phyloP scores from a whole-genome alignment of 2,329 filamentous ascomycete genomes.

The Huntiella bhutanensis region DNA sequence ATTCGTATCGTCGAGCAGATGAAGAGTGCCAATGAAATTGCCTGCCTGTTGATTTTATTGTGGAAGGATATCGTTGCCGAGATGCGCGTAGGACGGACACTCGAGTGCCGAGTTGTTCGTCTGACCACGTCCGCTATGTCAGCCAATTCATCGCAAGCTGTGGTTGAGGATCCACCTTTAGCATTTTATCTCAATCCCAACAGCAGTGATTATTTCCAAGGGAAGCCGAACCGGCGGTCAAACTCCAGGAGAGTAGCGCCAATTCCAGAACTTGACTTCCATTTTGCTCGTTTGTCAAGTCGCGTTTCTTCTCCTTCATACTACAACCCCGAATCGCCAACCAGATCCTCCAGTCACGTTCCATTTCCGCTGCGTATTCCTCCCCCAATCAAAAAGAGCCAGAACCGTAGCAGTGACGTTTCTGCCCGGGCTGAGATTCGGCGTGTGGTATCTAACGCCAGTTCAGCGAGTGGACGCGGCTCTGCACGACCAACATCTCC shows the following conservation, averaged over 20 bases:
- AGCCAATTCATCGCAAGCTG: background rate
- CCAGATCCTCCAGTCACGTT: background rate
- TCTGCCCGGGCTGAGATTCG: background rate
- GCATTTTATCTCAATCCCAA: constrained; percentile 3
- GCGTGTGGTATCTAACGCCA: background rate
- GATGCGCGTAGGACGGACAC: constrained; percentile 4
- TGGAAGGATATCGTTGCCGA: constrained; percentile 32
- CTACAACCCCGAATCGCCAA: background rate
- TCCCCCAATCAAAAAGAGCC: too few species aligned
- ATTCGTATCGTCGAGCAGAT: constrained; percentile 30
- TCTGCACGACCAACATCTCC: too few species aligned
- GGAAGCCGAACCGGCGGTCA: background rate
- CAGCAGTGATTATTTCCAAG: constrained; percentile 2
- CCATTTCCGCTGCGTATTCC: too few species aligned
- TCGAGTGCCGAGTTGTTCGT: constrained; percentile 7
- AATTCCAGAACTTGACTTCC: constrained; percentile 3
- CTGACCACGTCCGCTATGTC: background rate
- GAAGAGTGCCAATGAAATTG: constrained; percentile 36
- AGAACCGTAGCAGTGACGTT: too few species aligned
- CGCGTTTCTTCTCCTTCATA: background rate
- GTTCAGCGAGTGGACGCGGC: background rate
- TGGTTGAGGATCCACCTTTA: background rate
- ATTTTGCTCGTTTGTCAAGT: background rate
- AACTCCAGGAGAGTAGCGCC: constrained; percentile 1
- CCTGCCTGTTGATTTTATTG: constrained; percentile 46